phyloP scores from a whole-genome alignment of 2,329 filamentous ascomycete species.

The Celoporthe dispersa region DNA sequence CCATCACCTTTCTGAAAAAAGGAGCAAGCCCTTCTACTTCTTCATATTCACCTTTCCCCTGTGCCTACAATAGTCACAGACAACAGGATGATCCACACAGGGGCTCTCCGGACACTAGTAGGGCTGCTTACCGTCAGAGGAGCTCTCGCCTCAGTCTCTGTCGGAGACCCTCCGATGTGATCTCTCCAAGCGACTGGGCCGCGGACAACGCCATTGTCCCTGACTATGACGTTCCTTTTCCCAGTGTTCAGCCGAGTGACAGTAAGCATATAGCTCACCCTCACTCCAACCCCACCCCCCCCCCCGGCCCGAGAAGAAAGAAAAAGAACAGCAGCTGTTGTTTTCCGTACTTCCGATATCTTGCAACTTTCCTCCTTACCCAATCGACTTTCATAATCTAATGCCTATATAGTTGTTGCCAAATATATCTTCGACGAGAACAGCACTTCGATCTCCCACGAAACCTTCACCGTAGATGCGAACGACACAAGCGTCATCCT shows the following conservation, averaged over 20 bases:
- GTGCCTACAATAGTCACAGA: neutral
- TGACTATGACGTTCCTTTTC: conserved; percentile 25
- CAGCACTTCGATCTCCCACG: neutral
- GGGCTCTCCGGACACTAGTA: neutral
- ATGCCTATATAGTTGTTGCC: neutral
- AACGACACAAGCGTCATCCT: conserved; percentile 34
- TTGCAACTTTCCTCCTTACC: neutral
- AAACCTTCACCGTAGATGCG: conserved; percentile 5
- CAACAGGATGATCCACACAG: neutral
- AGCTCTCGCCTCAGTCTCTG: conserved; percentile 37
- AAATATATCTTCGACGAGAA: neutral
- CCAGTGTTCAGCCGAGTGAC: neutral
- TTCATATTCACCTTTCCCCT: neutral
- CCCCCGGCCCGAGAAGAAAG: too few relatives aligned
- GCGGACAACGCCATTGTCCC: conserved; percentile 33
- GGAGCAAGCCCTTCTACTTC: neutral
- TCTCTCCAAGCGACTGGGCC: conserved; percentile 29
- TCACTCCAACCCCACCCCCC: too few relatives aligned
- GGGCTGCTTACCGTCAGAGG: conserved; percentile 18
- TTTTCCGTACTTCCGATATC: neutral
- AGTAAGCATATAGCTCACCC: too few relatives aligned
- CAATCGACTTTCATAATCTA: neutral
- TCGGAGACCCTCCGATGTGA: conserved; percentile 30
- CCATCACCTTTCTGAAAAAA: neutral
- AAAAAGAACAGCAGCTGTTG: too few relatives aligned